phyloP scores from a whole-genome alignment of 2,329 filamentous ascomycete species.

The Calonectria naviculata region DNA sequence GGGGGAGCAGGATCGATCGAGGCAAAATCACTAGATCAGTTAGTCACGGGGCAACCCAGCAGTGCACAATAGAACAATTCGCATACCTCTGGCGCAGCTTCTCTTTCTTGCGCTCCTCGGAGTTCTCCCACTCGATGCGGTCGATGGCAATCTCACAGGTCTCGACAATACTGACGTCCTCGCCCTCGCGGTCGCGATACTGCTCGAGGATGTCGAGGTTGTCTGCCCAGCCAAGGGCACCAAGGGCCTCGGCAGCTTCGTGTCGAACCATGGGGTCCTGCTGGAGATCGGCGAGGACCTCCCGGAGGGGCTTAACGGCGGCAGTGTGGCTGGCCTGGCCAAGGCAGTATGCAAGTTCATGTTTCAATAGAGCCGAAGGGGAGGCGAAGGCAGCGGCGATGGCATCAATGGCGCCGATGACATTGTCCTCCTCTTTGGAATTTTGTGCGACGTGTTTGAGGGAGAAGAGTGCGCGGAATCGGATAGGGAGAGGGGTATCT shows the following conservation, averaged over 20 bases:
- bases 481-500: slow-evolving; percentile 82
- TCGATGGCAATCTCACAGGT: slow-evolving; percentile 98
- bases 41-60: slow-evolving; percentile 39
- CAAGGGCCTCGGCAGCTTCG: slow-evolving; percentile 94
- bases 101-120: slow-evolving; percentile 76
- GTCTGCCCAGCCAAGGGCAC: slow-evolving; percentile 80
- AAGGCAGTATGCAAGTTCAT: slow-evolving; percentile 96
- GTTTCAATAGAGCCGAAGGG: slow-evolving; percentile 90
- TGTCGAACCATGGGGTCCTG: slow-evolving; percentile 97
- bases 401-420: slow-evolving; percentile 72
- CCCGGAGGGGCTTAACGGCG: slow-evolving; percentile 77
- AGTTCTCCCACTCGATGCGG: slow-evolving; percentile 93
- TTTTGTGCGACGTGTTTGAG: slow-evolving; percentile 91
- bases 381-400: slow-evolving; percentile 90
- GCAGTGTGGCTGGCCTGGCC: slow-evolving; percentile 87
- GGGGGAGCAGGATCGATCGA: slow-evolving; percentile 96
- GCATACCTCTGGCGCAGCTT: slow-evolving; percentile 83
- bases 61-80: slow-evolving; percentile 17
- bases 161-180: slow-evolving; percentile 86
- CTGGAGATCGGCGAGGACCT: slow-evolving; percentile 79
- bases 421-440: slow-evolving; percentile 68
- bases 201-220: slow-evolving; percentile 80
- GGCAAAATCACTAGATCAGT: slow-evolving; percentile 81
- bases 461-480: slow-evolving; percentile 97
- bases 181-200: slow-evolving; percentile 79